Evolutionary conservation across 371 early-diverging fungal genomes (phyloP).

Genomic region (Lichtheimia ornata): DNA sequence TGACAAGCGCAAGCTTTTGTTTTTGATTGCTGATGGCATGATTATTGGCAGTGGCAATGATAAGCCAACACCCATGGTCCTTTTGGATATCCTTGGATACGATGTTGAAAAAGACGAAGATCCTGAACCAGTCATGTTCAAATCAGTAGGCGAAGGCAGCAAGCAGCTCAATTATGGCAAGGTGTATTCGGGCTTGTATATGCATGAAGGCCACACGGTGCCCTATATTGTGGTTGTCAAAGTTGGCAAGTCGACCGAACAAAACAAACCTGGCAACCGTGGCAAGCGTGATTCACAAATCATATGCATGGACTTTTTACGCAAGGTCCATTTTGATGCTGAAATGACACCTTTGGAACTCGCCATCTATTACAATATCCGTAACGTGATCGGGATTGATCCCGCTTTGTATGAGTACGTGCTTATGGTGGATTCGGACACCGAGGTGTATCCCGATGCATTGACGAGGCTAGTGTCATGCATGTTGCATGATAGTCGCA

Average conservation of each 20-base stretch:
- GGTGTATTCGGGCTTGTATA: conserved; percentile 93
- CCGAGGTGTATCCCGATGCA: conserved; percentile 78
- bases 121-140: conserved; percentile 73
- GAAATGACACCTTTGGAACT: conserved; percentile 93
- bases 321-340: conserved; percentile 88
- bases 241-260: conserved; percentile 84
- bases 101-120: conserved; percentile 25
- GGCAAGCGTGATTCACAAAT: conserved; percentile 99
- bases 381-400: conserved; percentile 75
- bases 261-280: conserved; percentile 91
- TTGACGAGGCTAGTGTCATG: conserved; percentile 72
- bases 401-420: conserved; percentile 86
- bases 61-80: conserved; percentile 73
- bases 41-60: conserved; percentile 82
- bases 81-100: conserved; percentile 70
- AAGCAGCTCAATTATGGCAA: conserved; percentile 90
- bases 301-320: conserved; percentile 95
- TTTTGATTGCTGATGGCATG: conserved; percentile 89
- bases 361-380: conserved; percentile 90
- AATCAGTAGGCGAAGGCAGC: conserved; percentile 84
- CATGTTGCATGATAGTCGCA: conserved; percentile 75
- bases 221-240: conserved; percentile 93
- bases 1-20: conserved; percentile 85
- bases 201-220: conserved; percentile 61
- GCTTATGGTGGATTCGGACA: conserved; percentile 97